Evolutionary conservation across 2,329 filamentous ascomycete genomes (phyloP).

Genomic region (Colletotrichum tanaceti): DNA sequence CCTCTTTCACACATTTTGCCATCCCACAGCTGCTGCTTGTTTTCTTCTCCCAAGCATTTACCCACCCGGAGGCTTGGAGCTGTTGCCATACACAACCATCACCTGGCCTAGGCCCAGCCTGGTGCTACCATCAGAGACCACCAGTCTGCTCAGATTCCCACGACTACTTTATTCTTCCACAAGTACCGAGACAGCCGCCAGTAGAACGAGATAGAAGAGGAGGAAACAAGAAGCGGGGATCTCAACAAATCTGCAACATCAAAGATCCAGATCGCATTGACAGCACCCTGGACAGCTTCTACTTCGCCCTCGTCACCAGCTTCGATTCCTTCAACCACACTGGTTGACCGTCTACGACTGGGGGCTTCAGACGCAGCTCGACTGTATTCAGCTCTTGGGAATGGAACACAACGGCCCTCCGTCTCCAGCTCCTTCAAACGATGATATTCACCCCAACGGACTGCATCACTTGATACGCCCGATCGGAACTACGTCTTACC

Average conservation of each 20-base stretch:
- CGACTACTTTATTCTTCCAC: conserved; percentile 30
- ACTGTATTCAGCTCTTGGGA: conserved; percentile 16
- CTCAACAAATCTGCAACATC: neutral
- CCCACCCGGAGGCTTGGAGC: conserved; percentile 5
- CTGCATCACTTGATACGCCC: conserved; percentile 59
- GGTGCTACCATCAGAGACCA: conserved; percentile 6
- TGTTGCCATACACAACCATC: conserved; percentile 11
- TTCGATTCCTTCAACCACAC: neutral
- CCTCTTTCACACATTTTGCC: conserved; percentile 27
- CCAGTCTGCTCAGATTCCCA: conserved; percentile 6
- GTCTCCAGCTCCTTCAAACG: conserved; percentile 59
- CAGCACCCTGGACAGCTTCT: neutral
- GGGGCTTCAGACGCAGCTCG: neutral
- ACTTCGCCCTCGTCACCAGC: neutral
- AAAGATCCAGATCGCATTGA: neutral
- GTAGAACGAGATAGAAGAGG: neutral
- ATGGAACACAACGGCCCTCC: conserved; percentile 56
- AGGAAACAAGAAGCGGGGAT: neutral
- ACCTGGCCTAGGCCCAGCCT: conserved; percentile 9
- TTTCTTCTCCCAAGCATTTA: conserved; percentile 21
- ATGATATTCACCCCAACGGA: conserved; percentile 53
- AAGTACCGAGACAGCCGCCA: conserved; percentile 26
- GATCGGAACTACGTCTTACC: conserved; percentile 51
- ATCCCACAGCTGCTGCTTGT: conserved; percentile 14
- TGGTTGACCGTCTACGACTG: neutral